phyloP scores from a whole-genome alignment of 768 basidiomycete species.

The Pleurotus cornucopiae region DNA sequence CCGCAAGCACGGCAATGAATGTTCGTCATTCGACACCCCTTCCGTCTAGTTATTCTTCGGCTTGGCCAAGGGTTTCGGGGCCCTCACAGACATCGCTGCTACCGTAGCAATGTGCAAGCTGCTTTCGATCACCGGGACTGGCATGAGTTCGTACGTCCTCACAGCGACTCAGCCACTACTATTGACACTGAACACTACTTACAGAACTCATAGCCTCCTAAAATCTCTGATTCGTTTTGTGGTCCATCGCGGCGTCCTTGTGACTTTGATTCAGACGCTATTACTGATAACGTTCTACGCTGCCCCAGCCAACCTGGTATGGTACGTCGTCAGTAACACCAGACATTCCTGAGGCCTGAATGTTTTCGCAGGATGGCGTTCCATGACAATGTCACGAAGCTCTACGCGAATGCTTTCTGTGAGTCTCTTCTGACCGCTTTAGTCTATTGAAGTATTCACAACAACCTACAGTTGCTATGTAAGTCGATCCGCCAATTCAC shows the following conservation, averaged over 20 bases:
- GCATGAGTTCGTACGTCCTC: conserved; percentile 28
- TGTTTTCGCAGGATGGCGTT: conserved; percentile 34
- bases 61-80: conserved; percentile 39
- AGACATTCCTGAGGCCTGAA: neutral
- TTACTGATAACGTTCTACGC: conserved; percentile 39
- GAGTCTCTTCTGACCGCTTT: conserved; percentile 23
- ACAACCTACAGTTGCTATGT: conserved; percentile 27
- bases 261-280: conserved; percentile 37
- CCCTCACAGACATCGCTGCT: conserved; percentile 38
- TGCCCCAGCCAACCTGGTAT: conserved; percentile 28
- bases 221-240: conserved; percentile 35
- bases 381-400: conserved; percentile 43
- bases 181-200: neutral
- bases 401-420: conserved; percentile 50
- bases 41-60: conserved; percentile 35
- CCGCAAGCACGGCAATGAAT: neutral
- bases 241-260: conserved; percentile 38
- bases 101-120: conserved; percentile 40
- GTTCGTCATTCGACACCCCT: neutral
- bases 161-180: neutral
- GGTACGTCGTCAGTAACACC: conserved; percentile 19
- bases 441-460: neutral
- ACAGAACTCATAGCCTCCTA: conserved; percentile 36
- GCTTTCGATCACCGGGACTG: conserved; percentile 31
- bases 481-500: conserved; percentile 8